Evolutionary conservation across 1,284 basidiomycete species (phyloP).

Genomic region (Ustilago bromivora): DNA sequence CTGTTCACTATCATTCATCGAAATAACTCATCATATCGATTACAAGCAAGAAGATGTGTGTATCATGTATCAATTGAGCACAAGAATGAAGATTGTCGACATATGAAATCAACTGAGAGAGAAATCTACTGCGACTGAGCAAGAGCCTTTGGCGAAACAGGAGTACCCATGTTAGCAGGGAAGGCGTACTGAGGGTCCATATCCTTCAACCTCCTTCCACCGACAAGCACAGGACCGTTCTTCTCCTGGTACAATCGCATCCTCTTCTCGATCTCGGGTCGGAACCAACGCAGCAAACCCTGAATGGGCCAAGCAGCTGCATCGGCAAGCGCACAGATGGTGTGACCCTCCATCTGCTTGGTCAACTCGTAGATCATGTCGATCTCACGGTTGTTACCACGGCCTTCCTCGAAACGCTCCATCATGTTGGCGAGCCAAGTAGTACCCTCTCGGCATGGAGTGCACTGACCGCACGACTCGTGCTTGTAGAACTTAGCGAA

Average conservation of each 20-base stretch:
- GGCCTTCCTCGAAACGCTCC: slow-evolving; percentile 80
- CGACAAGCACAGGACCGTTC: slow-evolving; percentile 88
- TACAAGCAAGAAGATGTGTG: neutral
- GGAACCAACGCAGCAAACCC: slow-evolving; percentile 93
- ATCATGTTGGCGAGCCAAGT: slow-evolving; percentile 70
- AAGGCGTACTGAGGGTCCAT: slow-evolving; percentile 80
- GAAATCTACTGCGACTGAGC: slow-evolving; percentile 19
- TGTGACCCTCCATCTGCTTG: slow-evolving; percentile 90
- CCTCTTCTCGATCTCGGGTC: slow-evolving; percentile 80
- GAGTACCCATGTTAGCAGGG: slow-evolving; percentile 80
- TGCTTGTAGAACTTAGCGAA: slow-evolving; percentile 84
- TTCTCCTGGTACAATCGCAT: slow-evolving; percentile 82
- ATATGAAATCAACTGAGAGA: neutral
- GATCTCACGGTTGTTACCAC: slow-evolving; percentile 91
- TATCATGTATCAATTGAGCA: neutral
- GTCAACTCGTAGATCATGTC: slow-evolving; percentile 77
- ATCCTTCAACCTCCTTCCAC: slow-evolving; percentile 81
- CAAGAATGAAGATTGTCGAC: neutral
- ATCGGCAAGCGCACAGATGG: slow-evolving; percentile 94
- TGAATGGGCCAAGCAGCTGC: slow-evolving; percentile 99
- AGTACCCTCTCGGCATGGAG: slow-evolving; percentile 89
- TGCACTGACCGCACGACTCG: slow-evolving; percentile 98
- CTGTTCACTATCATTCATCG: neutral
- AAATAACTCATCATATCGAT: neutral
- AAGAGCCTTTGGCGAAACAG: slow-evolving; percentile 47